Evolutionary conservation across 768 basidiomycete species (phyloP).

Genomic region (Pluteus cervinus): DNA sequence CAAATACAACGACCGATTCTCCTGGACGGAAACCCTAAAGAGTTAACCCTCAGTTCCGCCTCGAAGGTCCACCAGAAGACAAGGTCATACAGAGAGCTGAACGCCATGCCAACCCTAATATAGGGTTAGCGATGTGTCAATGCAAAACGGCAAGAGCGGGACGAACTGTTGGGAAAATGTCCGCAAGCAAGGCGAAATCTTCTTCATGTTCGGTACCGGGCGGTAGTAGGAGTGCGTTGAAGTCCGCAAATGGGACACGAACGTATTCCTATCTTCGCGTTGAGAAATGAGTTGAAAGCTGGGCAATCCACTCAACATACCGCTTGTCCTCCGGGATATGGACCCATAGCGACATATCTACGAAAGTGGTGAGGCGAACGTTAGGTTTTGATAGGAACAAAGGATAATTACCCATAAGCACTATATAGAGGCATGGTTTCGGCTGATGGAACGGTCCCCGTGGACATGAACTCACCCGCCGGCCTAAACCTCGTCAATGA

Average conservation of each 20-base stretch:
- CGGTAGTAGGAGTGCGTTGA: slow-evolving; percentile 44
- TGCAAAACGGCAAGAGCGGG: not conserved
- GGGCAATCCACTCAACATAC: slow-evolving; percentile 16
- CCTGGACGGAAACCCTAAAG: slow-evolving; percentile 42
- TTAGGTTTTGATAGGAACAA: not conserved
- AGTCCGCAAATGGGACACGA: slow-evolving; percentile 51
- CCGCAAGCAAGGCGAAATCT: slow-evolving; percentile 48
- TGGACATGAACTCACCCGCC: slow-evolving; percentile 44
- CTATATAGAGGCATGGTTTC: not conserved
- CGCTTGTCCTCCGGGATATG: slow-evolving; percentile 49
- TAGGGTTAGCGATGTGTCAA: not conserved
- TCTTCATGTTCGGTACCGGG: slow-evolving; percentile 48
- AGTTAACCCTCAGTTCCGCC: not conserved
- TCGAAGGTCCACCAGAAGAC: not conserved
- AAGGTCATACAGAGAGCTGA: slow-evolving; percentile 31
- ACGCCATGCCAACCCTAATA: slow-evolving; percentile 47
- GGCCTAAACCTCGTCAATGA: slow-evolving; percentile 25
- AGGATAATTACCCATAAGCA: not conserved
- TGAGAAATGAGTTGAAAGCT: not conserved
- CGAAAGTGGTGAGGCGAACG: not conserved
- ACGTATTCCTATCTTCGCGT: slow-evolving; percentile 42
- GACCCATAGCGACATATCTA: slow-evolving; percentile 53
- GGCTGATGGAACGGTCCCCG: too few relatives aligned
- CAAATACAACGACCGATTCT: slow-evolving; percentile 47
- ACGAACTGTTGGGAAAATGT: slow-evolving; percentile 49